phyloP scores from a whole-genome alignment of 805 yeast species.

The Barnettozyma botsteinii region DNA sequence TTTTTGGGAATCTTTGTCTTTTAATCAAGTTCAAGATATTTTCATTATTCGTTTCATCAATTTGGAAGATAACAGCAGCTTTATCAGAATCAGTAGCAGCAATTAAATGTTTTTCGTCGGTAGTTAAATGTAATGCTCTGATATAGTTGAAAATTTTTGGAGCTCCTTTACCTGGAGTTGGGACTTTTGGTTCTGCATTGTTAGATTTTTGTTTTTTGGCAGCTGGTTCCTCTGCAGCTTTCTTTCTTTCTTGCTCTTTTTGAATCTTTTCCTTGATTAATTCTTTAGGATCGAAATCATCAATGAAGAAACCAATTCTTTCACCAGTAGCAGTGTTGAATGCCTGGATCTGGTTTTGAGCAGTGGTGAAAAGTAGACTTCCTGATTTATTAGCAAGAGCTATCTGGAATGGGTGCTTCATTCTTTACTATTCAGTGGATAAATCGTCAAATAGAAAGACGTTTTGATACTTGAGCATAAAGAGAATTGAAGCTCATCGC shows the following conservation, averaged over 20 bases:
- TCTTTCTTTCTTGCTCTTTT: slow-evolving; percentile 31
- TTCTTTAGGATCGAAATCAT: slow-evolving; percentile 44
- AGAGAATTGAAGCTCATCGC: slow-evolving; percentile 6
- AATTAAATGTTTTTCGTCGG: slow-evolving; percentile 49
- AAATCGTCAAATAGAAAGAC: too few species aligned
- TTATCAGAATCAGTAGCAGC: slow-evolving; percentile 82
- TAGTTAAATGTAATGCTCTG: slow-evolving; percentile 51
- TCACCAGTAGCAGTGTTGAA: slow-evolving; percentile 37
- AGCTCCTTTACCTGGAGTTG: slow-evolving; percentile 63
- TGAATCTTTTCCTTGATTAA: slow-evolving; percentile 42
- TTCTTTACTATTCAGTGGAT: too few species aligned
- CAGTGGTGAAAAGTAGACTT: slow-evolving; percentile 45
- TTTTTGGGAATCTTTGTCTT: slow-evolving; percentile 78
- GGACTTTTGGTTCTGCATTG: slow-evolving; percentile 43
- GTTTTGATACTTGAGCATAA: too few species aligned
- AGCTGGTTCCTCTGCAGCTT: slow-evolving; percentile 20
- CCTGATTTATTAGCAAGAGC: slow-evolving; percentile 41
- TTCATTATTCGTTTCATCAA: slow-evolving; percentile 25
- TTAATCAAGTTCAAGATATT: slow-evolving; percentile 45
- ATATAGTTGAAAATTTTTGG: slow-evolving; percentile 64
- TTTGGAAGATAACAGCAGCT: slow-evolving; percentile 57
- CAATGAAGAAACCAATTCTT: slow-evolving; percentile 57
- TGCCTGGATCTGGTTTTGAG: slow-evolving; percentile 54
- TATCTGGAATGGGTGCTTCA: slow-evolving; percentile 72
- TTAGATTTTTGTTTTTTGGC: slow-evolving; percentile 31